Conservation (phyloP, 2,329 filamentous ascomycete species). For the Knoxdaviesia capensis region DNA sequence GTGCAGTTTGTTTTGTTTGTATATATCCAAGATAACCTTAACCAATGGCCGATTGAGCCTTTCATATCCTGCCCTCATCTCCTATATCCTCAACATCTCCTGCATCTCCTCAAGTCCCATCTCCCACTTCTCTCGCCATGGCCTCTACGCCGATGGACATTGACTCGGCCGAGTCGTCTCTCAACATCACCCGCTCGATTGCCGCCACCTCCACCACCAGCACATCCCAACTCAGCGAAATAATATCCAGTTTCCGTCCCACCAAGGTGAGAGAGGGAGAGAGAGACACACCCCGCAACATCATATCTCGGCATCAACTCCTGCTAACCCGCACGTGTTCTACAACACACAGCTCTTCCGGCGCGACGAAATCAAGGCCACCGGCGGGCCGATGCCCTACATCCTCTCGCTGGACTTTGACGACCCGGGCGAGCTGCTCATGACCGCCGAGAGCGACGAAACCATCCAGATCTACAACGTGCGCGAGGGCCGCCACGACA, state of each 20-base stretch:
- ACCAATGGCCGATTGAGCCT: too few relatives aligned
- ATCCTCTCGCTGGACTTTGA: conserved; percentile 92
- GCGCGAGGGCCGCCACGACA: conserved; percentile 73
- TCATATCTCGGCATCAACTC: not conserved
- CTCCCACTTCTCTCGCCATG: conserved; percentile 14
- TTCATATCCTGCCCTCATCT: too few relatives aligned
- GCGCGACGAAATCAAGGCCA: conserved; percentile 33
- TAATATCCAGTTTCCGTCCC: conserved; percentile 60
- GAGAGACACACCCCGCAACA: not conserved
- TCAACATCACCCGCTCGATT: too few relatives aligned
- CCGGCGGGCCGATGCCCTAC: conserved; percentile 31
- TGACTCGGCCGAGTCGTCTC: conserved; percentile 22
- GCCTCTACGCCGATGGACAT: conserved; percentile 36
- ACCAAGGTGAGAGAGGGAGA: conserved; percentile 54
- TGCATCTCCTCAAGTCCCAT: too few relatives aligned
- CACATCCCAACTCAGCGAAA: conserved; percentile 52
- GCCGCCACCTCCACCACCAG: too few relatives aligned
- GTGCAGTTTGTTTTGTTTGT: too few relatives aligned
- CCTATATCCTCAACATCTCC: too few relatives aligned
- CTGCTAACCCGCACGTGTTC: not conserved
- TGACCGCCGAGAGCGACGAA: conserved; percentile 84
- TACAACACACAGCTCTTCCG: conserved; percentile 29
- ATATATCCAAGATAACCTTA: too few relatives aligned
- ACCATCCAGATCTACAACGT: conserved; percentile 92
- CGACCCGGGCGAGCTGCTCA: conserved; percentile 78